Evolutionary conservation across 768 basidiomycete species (phyloP), one percentile per base, ranked within the genome.

Genomic region (Hirschioporus abietinus): DNA sequence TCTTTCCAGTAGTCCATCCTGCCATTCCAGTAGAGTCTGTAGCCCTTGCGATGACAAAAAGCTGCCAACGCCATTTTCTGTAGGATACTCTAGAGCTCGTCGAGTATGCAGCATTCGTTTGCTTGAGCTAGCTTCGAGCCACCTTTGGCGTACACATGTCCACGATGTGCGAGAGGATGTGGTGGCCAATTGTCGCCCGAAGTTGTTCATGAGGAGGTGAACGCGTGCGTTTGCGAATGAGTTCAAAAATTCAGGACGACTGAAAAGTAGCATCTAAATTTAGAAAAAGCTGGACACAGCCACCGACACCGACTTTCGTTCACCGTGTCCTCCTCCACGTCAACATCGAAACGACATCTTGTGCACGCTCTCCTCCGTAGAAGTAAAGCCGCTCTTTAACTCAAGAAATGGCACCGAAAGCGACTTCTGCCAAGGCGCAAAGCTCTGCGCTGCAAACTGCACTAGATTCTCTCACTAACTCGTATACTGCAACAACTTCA

Each of bases 31-130:
- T 63, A 95, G 80, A 67, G 84, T 83, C 68, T 84, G 85, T 66
- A 95, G 82, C 0, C 90, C 90, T n/a, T 74, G 71, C 24, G 92
- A 88, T 1, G 91, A 86, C 72, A 95, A 79, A 75, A 96, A 96
- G 24, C 87, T 79, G 60, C 90, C 91, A 35, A 96, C 79, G 23
- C 94, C 95, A 57, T 84, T 79, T 60, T 92, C 86, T 30, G 88
- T 74, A 9, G 82, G 76, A 78, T 93, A 95, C 0, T 86, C 86
- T 30, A 92, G 83, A 10, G 76, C 72, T 70, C 79, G 80, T 66
- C 82, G 82, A 64, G 78, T 74, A 76, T 91, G 90, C 10, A 87
- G 52, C 24, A 20, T 18, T 66, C 20, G 63, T 20, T 20, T 52
- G 42, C 42, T 52, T 52, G 42, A 52, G 42, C 42, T 52, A 52